Evolutionary conservation across 352 stramenopile genomes (phyloP), one percentile per base, ranked within the genome.

Genomic region (Detonula confervacea): DNA sequence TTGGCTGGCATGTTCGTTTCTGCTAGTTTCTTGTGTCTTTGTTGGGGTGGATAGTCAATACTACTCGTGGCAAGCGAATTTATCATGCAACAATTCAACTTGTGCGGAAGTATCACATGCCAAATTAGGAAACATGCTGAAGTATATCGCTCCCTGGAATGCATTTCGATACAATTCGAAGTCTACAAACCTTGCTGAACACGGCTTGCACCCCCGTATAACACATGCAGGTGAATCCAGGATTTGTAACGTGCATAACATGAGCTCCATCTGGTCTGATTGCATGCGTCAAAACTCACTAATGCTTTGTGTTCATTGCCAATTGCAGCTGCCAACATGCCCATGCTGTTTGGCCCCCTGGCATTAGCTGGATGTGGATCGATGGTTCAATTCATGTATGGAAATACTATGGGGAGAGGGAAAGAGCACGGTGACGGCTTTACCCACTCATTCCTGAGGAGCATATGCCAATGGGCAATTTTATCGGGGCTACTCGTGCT

Each of bases 91-190:
- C 35, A 27, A 46, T n/a, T 52, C 35, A 59, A 47, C 20, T 51
- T 74, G 65, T 35, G 69, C 16, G 46, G 69, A 11, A 29, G 29
- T 5, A 69, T 16, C 44, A 67, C 8, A 59, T 52, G 20, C 18
- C 8, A 33, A 9, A 25, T 49, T 55, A n/a, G 22, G 59, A 9
- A 59, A 55, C 25, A 69, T 71, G 24, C 61, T 77, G 37, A 16
- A 77, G 8, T 84, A 86, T 51, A 72, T 93, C 30, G 84, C 89
- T 46, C 91, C 91, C 9, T 82, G 87, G 12, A 97, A 98, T 83
- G 97, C 97, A 83, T 82, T 98, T 39, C 24, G 87, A 9, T 98
- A 98, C 91, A 98, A 98, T 82, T 86, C 94, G 9, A 90, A 97
- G 72, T 83, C 91, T 66, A 84, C 92, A 46, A 98, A 98, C 71